Evolutionary conservation across 306 rosid species (phyloP).

Genomic region (Rubus parviflorus): DNA sequence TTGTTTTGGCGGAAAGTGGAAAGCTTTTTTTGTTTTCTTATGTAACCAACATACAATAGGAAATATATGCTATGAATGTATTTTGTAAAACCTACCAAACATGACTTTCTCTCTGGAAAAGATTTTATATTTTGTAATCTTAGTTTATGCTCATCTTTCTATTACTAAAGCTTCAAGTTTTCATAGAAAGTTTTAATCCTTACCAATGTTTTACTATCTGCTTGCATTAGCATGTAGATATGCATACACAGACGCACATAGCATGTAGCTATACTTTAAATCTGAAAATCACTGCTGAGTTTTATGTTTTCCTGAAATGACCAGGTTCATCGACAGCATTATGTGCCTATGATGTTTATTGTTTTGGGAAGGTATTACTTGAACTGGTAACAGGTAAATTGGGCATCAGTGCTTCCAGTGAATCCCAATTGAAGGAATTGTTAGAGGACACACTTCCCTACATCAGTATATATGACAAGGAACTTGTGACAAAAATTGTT

Average conservation of each 20-base stretch:
- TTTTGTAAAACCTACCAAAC: neutral
- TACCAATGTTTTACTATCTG: neutral
- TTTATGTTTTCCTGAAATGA: constrained; percentile 31
- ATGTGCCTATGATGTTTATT: constrained; percentile 84
- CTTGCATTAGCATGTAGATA: neutral
- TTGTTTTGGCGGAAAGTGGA: neutral
- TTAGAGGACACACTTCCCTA: constrained; percentile 60
- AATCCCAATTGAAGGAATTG: constrained; percentile 54
- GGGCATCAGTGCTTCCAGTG: constrained; percentile 71
- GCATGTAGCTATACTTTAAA: neutral
- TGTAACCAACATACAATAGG: neutral
- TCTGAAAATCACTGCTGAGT: constrained; percentile 16
- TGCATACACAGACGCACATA: neutral
- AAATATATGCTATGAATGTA: too few species aligned
- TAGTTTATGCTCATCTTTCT: constrained; percentile 6
- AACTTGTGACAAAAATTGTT: constrained; percentile 66
- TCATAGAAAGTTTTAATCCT: neutral
- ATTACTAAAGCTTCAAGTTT: neutral
- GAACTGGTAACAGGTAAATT: constrained; percentile 86
- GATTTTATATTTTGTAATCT: neutral
- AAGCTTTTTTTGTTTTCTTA: neutral
- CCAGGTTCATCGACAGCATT: constrained; percentile 66
- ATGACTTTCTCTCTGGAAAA: neutral
- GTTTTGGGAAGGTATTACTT: constrained; percentile 92
- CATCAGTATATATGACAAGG: constrained; percentile 81